A percentile compares a stretch with the other conserved stretches of the same genome.
Evolutionary conservation across 1,284 basidiomycete genomes (phyloP).

Genomic region (Trametes hirsuta): DNA sequence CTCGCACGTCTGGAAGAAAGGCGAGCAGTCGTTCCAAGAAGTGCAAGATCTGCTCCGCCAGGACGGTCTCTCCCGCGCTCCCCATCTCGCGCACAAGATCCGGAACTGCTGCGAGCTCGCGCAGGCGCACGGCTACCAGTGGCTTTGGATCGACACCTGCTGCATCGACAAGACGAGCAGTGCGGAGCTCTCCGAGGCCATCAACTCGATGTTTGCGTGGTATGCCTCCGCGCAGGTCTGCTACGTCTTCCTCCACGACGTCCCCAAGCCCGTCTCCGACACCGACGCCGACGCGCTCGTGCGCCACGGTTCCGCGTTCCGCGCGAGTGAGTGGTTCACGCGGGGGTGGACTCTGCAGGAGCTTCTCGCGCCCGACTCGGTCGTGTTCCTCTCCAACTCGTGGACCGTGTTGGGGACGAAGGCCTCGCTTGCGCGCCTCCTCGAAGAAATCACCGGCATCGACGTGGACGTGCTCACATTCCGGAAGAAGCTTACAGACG

Average conservation of each 20-base stretch:
- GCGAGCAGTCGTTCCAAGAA: conserved; percentile 23
- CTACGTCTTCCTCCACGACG: conserved; percentile 17
- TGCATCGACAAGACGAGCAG: conserved; percentile 23
- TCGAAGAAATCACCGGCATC: conserved; percentile 8
- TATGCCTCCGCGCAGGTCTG: conserved; percentile 15
- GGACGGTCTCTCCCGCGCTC: background rate
- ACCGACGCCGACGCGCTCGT: background rate
- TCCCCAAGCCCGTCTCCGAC: background rate
- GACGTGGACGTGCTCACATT: conserved; percentile 5
- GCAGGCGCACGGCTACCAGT: conserved; percentile 16
- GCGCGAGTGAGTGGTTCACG: conserved; percentile 10
- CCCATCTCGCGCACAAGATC: conserved; percentile 10
- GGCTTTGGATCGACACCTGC: conserved; percentile 23
- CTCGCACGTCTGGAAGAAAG: conserved; percentile 21
- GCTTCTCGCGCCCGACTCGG: conserved; percentile 11
- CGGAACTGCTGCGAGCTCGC: conserved; percentile 20
- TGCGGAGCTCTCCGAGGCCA: conserved; percentile 21
- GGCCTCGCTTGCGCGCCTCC: conserved; percentile 3
- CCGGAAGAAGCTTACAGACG: conserved; percentile 1
- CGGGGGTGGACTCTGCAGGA: conserved; percentile 21
- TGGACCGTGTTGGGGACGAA: conserved; percentile 15
- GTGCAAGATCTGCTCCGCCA: conserved; percentile 8
- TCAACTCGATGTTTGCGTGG: conserved; percentile 21
- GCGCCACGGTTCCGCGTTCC: background rate
- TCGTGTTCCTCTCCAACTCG: conserved; percentile 10